Evolutionary conservation across 2,329 filamentous ascomycete genomes (phyloP), one percentile per base, ranked within the genome.

Genomic region (Catunica adiposa): DNA sequence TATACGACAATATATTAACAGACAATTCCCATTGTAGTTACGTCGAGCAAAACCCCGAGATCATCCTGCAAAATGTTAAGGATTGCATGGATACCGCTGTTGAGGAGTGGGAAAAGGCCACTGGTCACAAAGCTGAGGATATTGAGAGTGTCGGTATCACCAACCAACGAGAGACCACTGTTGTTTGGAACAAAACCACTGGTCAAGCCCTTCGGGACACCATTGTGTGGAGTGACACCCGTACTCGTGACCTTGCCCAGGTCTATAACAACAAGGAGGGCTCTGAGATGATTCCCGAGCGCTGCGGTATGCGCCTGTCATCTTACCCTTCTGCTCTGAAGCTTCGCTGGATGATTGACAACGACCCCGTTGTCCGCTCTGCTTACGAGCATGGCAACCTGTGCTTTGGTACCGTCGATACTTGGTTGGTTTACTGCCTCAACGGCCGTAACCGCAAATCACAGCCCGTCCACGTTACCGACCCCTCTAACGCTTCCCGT

Each of bases 271-370:
- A 70, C 15, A 76, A 76, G 55, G 71, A 79, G 6, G 82, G 79
- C 50, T 82, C 85, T 31, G 83, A 89, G 55, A 74, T 80, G 42
- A 72, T 94, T 42, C 76, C 76, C 57, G 74, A 82, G 51, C 71
- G 86, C 44, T 90, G 86, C 65, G 89, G 89, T 54, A 76, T 94
- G 47, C 89, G 88, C 11, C 74, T 94, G 31, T 92, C 86, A 38
- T 94, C 88, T 55, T 95, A 94, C 66, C 87, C 88, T 1, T 90
- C 87, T 25, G 86, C 85, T 55, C 83, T 89, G 60, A 94, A 94
- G 70, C 74, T 95, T 11, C 68, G 85, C 54, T 95, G 89, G 89
- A 75, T 94, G 62, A 73, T 94, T 56, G 75, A 82, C 57, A 83
- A 94, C 63, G 74, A 82, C 15, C 62, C 80, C 11, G 74, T 76